phyloP scores from a whole-genome alignment of 768 basidiomycete species.

The Lactarius vividus region DNA sequence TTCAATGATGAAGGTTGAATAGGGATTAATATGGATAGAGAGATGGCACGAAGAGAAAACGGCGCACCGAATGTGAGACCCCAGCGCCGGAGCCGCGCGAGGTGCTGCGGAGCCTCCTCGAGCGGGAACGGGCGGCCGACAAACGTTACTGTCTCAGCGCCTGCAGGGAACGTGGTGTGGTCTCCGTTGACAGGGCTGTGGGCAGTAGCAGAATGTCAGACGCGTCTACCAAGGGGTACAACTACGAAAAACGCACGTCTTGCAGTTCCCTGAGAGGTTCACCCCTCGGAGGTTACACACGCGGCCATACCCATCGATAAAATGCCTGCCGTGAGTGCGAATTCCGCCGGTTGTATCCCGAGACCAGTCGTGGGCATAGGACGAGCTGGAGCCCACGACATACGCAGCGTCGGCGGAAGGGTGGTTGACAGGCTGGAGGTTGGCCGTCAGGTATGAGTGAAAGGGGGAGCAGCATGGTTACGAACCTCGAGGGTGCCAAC shows the following conservation, averaged over 20 bases:
- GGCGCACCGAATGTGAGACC: conserved; percentile 79
- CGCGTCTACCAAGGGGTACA: conserved; percentile 11
- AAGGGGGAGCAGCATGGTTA: background rate
- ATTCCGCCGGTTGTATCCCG: conserved; percentile 54
- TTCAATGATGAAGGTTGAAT: conserved; percentile 31
- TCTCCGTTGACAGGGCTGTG: conserved; percentile 67
- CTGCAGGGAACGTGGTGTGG: conserved; percentile 63
- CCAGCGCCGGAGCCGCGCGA: conserved; percentile 79
- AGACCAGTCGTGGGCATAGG: conserved; percentile 79
- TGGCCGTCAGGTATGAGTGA: background rate
- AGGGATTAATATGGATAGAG: background rate
- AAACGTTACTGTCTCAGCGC: conserved; percentile 70
- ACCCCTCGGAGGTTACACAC: conserved; percentile 81
- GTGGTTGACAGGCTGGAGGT: conserved; percentile 35
- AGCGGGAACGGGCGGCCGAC: conserved; percentile 90
- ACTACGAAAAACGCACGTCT: conserved; percentile 55
- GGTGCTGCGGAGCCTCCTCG: conserved; percentile 82
- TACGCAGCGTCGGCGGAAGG: conserved; percentile 49
- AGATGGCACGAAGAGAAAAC: background rate
- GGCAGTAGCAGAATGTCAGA: conserved; percentile 9
- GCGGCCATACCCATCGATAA: conserved; percentile 76
- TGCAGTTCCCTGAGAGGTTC: conserved; percentile 79
- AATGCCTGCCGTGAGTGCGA: conserved; percentile 67
- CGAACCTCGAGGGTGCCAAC: conserved; percentile 16
- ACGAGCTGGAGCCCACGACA: conserved; percentile 43